These are phyloP conservation scores for Yarrowia hollandica DNA, from an alignment of 805 yeast genomes.

Conservation along the genomic window DNA sequence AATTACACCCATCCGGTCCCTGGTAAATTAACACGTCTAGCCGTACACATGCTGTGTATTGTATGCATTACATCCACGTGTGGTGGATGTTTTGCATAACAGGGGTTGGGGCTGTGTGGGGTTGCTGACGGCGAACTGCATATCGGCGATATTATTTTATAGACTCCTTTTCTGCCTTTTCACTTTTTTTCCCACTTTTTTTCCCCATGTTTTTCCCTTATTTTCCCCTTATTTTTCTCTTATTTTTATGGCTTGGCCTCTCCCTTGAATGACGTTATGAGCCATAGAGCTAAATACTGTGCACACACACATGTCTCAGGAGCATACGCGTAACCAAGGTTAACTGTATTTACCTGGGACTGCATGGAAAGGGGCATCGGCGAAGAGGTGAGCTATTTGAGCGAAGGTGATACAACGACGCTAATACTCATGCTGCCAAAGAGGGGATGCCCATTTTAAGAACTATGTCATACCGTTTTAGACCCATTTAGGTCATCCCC, in stretches of 20 bases:
- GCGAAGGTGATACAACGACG: too few relatives aligned
- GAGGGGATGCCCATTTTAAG: not conserved
- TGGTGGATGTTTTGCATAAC: not conserved
- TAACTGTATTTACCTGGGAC: slow-evolving; percentile 12
- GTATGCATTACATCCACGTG: slow-evolving; percentile 14
- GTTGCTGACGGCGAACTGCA: too few relatives aligned
- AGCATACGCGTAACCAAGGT: slow-evolving; percentile 23
- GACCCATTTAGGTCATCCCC: not conserved
- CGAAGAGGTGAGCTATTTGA: not conserved
- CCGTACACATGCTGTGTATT: slow-evolving; percentile 16
- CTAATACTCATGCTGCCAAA: too few relatives aligned
- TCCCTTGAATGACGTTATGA: not conserved
- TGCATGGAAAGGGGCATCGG: slow-evolving; percentile 20
- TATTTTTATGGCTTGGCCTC: not conserved
- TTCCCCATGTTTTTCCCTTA: too few relatives aligned
- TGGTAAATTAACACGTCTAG: slow-evolving; percentile 16
- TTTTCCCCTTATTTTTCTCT: too few relatives aligned
- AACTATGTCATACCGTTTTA: not conserved
- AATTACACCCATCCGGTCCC: too few relatives aligned
- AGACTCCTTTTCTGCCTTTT: too few relatives aligned
- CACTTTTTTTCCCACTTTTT: too few relatives aligned
- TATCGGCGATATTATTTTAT: too few relatives aligned
- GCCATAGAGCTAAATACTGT: not conserved
- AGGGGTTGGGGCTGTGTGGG: not conserved
- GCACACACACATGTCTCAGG: slow-evolving; percentile 13